Evolutionary conservation across 345 rosid genomes (phyloP), one percentile per base, ranked within the genome.

Genomic region (Euphorbia peplus): DNA sequence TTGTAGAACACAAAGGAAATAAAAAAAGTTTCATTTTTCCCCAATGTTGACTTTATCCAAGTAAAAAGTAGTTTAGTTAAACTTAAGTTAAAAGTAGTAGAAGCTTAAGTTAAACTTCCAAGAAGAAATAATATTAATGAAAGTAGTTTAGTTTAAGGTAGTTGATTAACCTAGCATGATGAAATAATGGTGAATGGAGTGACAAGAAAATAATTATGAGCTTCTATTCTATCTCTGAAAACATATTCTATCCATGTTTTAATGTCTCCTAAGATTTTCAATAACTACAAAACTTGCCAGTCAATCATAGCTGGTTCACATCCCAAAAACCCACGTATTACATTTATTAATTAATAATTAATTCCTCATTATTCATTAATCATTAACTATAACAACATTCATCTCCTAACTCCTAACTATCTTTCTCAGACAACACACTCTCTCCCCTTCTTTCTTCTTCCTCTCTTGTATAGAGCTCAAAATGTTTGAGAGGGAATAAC

Each of bases 171-270:
- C 63, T 37, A 35, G n/a, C 35, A 41, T 58, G 69, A 35, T 80
- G 83, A 81, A 82, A 76, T 84, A 28, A 76, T 68, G 74, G 73
- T 47, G 55, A 70, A 66, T 64, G 59, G 42, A 63, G 48, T 48
- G 60, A 15, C 51, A 66, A n/a, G 6, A 46, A 54, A 72, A 66
- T 58, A 41, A 68, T 59, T 71, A 71, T 68, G 28, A 77, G 61
- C 74, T 67, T n/a, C n/a, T 18, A 58, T 67, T n/a, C n/a, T 18
- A 58, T 64, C 70, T 52, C 75, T 39, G 66, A 68, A 78, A 82
- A 86, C 87, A 87, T 88, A 90, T 88, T 84, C 90, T 82, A 80
- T 73, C 90, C 95, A 93, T 93, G 93, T 88, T 83, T 79, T 70
- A 75, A 58, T 93, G 96, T 87, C 93, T 82, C 68, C 68, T 73